A percentile compares a stretch with the other conserved stretches of the same genome.
Conservation (phyloP, 805 yeast genomes). For the Komagataella pseudopastoris region DNA sequence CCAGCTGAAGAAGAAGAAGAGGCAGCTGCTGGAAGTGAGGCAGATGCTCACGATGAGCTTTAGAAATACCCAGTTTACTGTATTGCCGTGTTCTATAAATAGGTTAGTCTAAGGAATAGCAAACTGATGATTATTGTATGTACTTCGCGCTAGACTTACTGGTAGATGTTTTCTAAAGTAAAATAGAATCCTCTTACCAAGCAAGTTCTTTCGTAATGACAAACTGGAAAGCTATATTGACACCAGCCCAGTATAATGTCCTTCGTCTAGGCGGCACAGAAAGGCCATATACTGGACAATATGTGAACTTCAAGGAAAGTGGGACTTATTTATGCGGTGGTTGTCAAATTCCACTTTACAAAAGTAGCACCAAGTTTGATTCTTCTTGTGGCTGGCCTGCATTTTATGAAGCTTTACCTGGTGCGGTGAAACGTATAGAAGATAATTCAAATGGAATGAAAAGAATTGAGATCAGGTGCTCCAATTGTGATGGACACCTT, state of each 20-base stretch:
- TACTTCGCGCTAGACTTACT: neutral
- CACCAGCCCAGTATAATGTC: constrained; percentile 68
- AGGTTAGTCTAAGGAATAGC: neutral
- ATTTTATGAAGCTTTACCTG: constrained; percentile 81
- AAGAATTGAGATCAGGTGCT: constrained; percentile 82
- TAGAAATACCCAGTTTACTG: neutral
- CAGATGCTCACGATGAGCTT: constrained; percentile 10
- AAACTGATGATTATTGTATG: neutral
- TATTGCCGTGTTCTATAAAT: neutral
- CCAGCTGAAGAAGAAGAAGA: constrained; percentile 9
- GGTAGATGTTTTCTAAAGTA: neutral
- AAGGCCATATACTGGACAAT: constrained; percentile 51
- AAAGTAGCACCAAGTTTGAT: constrained; percentile 68
- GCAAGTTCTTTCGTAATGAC: neutral
- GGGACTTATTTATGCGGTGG: constrained; percentile 83
- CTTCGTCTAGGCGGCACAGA: constrained; percentile 68
- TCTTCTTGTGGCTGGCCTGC: constrained; percentile 99
- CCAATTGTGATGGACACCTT: constrained; percentile 82
- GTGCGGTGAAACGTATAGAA: constrained; percentile 45
- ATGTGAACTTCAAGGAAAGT: constrained; percentile 27
- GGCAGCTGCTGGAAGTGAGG: constrained; percentile 16
- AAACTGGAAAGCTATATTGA: constrained; percentile 61
- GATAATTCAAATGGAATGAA: constrained; percentile 67
- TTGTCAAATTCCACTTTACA: constrained; percentile 70
- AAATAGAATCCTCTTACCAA: neutral